These are phyloP conservation scores for Aeminium ludgeri DNA, from an alignment of 495 filamentous ascomycete species.

Conservation along the genomic window DNA sequence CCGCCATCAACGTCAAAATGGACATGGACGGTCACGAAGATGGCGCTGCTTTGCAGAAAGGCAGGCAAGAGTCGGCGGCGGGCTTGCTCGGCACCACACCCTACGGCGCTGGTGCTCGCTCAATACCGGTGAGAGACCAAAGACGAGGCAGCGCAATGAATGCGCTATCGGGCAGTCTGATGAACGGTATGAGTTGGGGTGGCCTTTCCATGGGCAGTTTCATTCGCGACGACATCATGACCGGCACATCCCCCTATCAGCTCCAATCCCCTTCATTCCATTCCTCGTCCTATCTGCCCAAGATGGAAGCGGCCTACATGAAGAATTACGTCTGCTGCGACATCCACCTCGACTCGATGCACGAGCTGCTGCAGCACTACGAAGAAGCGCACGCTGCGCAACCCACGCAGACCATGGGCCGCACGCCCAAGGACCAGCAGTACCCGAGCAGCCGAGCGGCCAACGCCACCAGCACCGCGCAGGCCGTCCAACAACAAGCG, in stretches of 20 bases:
- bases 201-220: conserved; percentile 91
- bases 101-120: conserved; percentile 60
- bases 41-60: conserved; percentile 42
- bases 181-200: conserved; percentile 94
- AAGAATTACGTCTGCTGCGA: conserved; percentile 90
- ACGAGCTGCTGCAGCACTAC: conserved; percentile 91
- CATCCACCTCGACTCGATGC: conserved; percentile 67
- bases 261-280: conserved; percentile 92
- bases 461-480: conserved; percentile 16
- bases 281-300: conserved; percentile 92
- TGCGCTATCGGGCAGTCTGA: conserved; percentile 46
- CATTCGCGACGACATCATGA: conserved; percentile 96
- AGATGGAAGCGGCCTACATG: conserved; percentile 95
- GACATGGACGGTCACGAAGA: conserved; percentile 26
- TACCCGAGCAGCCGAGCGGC: conserved; percentile 28
- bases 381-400: conserved; percentile 77
- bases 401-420: conserved; percentile 31
- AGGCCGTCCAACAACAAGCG: conserved; percentile 15
- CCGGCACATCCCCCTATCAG: conserved; percentile 78
- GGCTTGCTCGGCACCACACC: conserved; percentile 29
- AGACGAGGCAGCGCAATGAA: conserved; percentile 65
- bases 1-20: conserved; percentile 21
- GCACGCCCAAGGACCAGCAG: conserved; percentile 38
- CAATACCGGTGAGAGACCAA: conserved; percentile 65
- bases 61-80: conserved; percentile 56